Evolutionary conservation across 2,329 filamentous ascomycete genomes (phyloP), one percentile per base, ranked within the genome.

Genomic region (Fusarium ramigenum): DNA sequence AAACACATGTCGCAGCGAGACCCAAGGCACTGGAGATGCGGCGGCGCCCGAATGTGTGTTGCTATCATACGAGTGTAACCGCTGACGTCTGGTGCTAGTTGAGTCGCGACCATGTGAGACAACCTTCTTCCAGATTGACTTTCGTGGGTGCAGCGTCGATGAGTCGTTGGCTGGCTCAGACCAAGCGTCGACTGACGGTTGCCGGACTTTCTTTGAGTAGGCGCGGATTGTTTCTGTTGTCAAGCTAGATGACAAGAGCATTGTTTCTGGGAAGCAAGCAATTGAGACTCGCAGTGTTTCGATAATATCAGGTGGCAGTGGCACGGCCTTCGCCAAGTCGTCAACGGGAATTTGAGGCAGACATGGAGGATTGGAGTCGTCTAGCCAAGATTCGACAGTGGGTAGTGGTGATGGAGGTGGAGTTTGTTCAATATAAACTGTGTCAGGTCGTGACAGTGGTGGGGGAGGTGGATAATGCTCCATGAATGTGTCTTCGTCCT

Each of bases 181-280:
- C 61, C 75, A 60, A 6, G 74, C 42, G 25, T 82, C 78, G 6
- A 58, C 53, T 12, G 72, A 60, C 14, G 81, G 81, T n/a, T 86
- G 87, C 53, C 83, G 84, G 43, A 89, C 78, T 74, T 89, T 89
- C 58, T 83, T 87, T 0, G 87, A 86, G 72, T 89, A 89, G 34
- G 84, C 79, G 21, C 89, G 87, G 64, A 91, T 89, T 0, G 86
- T 89, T 78, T 90, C 88, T 54, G 90, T 83, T 1, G 88, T 86
- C 9, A 90, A 80, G 74, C 86, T 89, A 0, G 85, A 86, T 9
- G 87, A 86, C 16, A 87, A 81, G 3, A 90, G 84, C 85, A 90
- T 89, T 2, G 88, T 89, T 72, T 89, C 88, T 0, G 88, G 88
- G 70, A 91, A 91, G 73, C 87, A 89, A 9, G 84, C 81, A 16